phyloP scores from a whole-genome alignment of 148 eudicot species.

The Salicornia ramosissima region DNA sequence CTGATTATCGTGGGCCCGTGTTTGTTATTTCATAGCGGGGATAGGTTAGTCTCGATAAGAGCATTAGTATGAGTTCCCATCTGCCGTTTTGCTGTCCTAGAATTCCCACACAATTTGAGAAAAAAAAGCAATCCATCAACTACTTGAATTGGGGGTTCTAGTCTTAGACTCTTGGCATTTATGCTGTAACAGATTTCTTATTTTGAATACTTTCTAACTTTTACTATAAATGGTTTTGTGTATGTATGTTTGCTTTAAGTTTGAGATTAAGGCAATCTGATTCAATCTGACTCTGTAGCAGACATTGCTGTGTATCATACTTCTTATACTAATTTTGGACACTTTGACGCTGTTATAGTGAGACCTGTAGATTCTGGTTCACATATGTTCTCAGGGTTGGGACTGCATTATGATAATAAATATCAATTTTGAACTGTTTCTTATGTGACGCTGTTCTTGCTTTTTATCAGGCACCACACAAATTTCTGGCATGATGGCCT shows the following conservation, averaged over 20 bases:
- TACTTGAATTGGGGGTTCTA: neutral
- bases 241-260: too few relatives aligned
- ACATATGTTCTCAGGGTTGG: neutral
- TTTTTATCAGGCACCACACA: slow-evolving; percentile 33
- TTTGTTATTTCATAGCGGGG: too few relatives aligned
- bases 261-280: neutral
- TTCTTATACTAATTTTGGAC: neutral
- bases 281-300: neutral
- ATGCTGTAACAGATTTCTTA: neutral
- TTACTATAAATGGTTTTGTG: neutral
- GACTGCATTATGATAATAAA: neutral
- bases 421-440: neutral
- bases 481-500: slow-evolving; percentile 24
- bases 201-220: neutral
- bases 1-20: too few relatives aligned
- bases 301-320: neutral
- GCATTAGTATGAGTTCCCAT: neutral
- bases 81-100: neutral
- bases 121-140: neutral
- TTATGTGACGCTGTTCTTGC: slow-evolving; percentile 20
- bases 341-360: neutral
- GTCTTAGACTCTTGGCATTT: neutral
- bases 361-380: neutral
- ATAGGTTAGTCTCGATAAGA: too few relatives aligned
- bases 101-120: neutral